Evolutionary conservation across 2,329 filamentous ascomycete genomes (phyloP).

Genomic region (Aspergillus piperis): DNA sequence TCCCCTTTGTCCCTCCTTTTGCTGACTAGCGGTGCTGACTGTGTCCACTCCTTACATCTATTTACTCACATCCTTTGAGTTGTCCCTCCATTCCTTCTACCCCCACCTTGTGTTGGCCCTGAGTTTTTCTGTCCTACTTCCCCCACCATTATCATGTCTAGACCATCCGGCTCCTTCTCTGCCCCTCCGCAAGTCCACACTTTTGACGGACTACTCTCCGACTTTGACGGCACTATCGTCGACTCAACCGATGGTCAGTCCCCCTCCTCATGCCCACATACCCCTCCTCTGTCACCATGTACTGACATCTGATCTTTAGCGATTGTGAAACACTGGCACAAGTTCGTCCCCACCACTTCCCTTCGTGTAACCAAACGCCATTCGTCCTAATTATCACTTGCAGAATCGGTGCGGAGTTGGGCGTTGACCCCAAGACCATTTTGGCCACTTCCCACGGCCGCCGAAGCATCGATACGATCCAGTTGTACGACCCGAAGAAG

Average conservation of each 20-base stretch:
- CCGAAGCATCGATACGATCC: slow-evolving; percentile 81
- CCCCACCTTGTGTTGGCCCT: background rate
- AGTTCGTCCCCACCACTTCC: slow-evolving; percentile 43
- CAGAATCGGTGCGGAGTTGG: slow-evolving; percentile 70
- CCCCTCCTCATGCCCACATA: background rate
- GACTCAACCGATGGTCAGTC: slow-evolving; percentile 48
- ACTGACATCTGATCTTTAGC: slow-evolving; percentile 37
- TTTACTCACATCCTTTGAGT: background rate
- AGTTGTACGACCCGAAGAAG: slow-evolving; percentile 75
- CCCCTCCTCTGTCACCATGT: background rate
- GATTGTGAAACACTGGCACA: slow-evolving; percentile 66
- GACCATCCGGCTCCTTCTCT: slow-evolving; percentile 39
- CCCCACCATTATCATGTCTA: slow-evolving; percentile 31
- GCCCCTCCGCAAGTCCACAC: slow-evolving; percentile 40
- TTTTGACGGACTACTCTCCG: slow-evolving; percentile 49
- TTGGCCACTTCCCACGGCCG: slow-evolving; percentile 89
- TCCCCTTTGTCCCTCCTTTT: background rate
- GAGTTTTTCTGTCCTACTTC: background rate
- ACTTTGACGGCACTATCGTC: slow-evolving; percentile 52
- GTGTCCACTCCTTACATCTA: background rate
- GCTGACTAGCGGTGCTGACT: background rate
- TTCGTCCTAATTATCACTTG: background rate
- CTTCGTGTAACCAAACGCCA: background rate
- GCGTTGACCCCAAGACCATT: slow-evolving; percentile 80
- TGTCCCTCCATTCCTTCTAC: slow-evolving; percentile 9